Evolutionary conservation across 1,139 yeast species (phyloP), one percentile per base, ranked within the genome.

Genomic region (Nakaseomyces glabratus): DNA sequence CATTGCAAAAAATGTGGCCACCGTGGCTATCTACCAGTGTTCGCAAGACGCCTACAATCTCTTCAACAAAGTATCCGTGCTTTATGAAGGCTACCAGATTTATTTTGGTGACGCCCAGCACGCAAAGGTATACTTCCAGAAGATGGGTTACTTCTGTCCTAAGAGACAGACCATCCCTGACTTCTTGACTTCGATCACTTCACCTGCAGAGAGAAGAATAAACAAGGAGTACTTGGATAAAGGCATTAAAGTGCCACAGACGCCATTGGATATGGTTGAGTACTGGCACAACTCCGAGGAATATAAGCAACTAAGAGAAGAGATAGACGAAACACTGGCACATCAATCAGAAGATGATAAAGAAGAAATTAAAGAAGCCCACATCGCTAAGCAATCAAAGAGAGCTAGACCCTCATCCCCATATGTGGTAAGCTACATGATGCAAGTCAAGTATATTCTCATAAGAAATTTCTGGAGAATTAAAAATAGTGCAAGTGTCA

Each of bases 121-220:
- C 20, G 93, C 90, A 4, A 76, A 71, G 47, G 62, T 63, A 25
- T 80, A 65, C 57, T 80, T 80, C 55, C 52, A 61, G 36, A 66
- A 66, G 24, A 75, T 80, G 82, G 93, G 93, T 24, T 80, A 73
- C 56, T 67, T 66, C 10, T 80, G 85, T 51, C 80, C 84, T 24
- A 66, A 69, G 26, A 75, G 94, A 57, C 86, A 80, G 62, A 79
- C 93, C 7, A 78, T 90, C 40, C 84, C 88, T 11, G 95, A 84
- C 56, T 84, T 72, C 57, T 63, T 84, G 50, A 82, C 94, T 2
- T 74, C 93, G 1, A 63, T 82, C 34, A 80, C 93, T 2, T 76
- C 77, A 48, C 88, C 93, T 6, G 60, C 66, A 4, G 93, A 80
- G 57, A 71, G 93, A 57, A 58, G 63, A 10, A 58, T 71, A 5